These are phyloP conservation scores for Stephanodiscus triporus DNA, from an alignment of 108 stramenopile species.

Conservation along the genomic window DNA sequence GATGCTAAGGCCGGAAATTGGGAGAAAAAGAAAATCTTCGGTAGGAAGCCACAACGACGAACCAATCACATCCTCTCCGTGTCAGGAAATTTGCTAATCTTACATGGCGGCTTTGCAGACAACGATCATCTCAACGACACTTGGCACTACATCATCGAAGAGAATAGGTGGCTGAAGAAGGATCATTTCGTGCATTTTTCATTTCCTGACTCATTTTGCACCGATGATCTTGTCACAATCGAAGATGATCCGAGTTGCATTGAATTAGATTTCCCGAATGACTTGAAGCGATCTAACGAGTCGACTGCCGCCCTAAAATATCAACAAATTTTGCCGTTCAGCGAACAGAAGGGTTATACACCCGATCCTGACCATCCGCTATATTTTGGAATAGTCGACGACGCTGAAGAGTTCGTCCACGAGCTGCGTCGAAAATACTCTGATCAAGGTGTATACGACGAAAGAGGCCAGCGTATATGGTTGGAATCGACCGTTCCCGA, in stretches of 20 bases:
- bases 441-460: constrained; percentile 36
- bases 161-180: constrained; percentile 74
- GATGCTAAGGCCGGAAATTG: constrained; percentile 58
- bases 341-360: constrained; percentile 41
- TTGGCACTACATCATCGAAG: constrained; percentile 80
- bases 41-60: constrained; percentile 34
- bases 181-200: constrained; percentile 64
- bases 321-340: constrained; percentile 48
- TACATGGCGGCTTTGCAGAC: constrained; percentile 75
- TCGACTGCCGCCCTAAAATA: constrained; percentile 44
- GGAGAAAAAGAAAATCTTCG: constrained; percentile 53
- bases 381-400: constrained; percentile 62
- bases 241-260: constrained; percentile 56
- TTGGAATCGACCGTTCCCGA: constrained; percentile 48
- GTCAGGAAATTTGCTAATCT: constrained; percentile 53
- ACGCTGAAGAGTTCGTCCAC: constrained; percentile 53
- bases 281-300: constrained; percentile 45
- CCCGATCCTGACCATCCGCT: constrained; percentile 41
- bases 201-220: constrained; percentile 70
- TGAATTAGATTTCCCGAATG: constrained; percentile 54
- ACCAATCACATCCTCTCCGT: constrained; percentile 39
- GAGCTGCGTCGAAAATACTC: constrained; percentile 39
- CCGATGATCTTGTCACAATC: constrained; percentile 61
- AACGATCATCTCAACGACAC: constrained; percentile 81
- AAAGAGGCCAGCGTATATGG: constrained; percentile 31